Percentiles rank a stretch among this genome's conserved stretches.
phyloP scores from a whole-genome alignment of 139 green algal species.

The Tetradesmus obliquus region DNA sequence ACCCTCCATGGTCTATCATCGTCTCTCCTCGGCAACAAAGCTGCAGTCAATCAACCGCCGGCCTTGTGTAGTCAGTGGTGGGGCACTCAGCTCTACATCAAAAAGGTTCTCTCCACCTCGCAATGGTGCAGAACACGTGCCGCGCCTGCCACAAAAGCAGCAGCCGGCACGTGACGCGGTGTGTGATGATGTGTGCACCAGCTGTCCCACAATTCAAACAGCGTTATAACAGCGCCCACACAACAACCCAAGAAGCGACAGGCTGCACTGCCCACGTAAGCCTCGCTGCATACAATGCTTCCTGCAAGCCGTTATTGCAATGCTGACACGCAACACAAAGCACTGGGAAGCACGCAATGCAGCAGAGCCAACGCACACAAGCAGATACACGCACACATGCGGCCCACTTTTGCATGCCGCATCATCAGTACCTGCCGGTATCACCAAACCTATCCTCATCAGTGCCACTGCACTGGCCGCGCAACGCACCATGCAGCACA shows the following conservation, averaged over 20 bases:
- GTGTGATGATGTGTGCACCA: not conserved
- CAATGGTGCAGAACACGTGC: not conserved
- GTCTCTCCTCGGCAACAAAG: not conserved
- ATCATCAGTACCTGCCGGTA: no score
- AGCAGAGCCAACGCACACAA: not conserved
- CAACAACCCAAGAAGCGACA: not conserved
- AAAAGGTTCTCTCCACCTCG: not conserved
- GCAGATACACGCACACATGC: not conserved
- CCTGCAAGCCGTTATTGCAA: not conserved
- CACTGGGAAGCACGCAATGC: not conserved
- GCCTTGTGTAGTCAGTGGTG: not conserved
- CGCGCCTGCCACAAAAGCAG: not conserved
- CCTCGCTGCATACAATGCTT: not conserved
- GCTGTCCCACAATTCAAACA: not conserved
- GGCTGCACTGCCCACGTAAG: not conserved
- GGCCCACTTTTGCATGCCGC: no score
- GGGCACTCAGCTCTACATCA: not conserved
- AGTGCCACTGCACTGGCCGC: no score
- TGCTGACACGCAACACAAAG: not conserved
- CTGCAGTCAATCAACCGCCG: not conserved
- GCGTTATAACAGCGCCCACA: not conserved
- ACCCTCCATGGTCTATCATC: not conserved
- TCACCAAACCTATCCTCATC: no score
- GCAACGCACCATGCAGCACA: no score
- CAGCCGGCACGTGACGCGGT: not conserved